These are phyloP conservation scores for Pogostemon cablin DNA, from an alignment of 257 asterid species.

Conservation along the genomic window DNA sequence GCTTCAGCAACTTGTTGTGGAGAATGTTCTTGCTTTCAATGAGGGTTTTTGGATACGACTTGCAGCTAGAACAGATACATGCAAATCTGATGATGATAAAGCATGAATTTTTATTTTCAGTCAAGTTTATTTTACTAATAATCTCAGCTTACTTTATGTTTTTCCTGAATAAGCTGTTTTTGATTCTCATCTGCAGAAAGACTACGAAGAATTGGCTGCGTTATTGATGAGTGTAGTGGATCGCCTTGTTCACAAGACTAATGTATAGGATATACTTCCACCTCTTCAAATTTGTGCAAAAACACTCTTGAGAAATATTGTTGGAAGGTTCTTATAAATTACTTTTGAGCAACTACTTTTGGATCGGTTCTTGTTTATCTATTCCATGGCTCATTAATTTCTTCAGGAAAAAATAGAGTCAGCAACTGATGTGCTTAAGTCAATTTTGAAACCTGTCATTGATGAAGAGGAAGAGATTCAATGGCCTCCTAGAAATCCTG, in stretches of 20 bases:
- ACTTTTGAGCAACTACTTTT: conserved; percentile 6
- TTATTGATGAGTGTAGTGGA: conserved; percentile 75
- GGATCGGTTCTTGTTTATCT: conserved; percentile 19
- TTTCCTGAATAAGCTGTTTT: conserved; percentile 29
- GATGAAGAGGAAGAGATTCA: conserved; percentile 69
- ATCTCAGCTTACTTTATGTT: conserved; percentile 16
- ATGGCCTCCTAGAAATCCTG: conserved; percentile 92
- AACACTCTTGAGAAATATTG: background rate
- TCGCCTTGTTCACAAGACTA: conserved; percentile 81
- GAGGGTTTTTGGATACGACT: conserved; percentile 93
- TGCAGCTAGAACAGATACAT: conserved; percentile 88
- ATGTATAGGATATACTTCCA: conserved; percentile 45
- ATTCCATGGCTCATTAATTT: conserved; percentile 29
- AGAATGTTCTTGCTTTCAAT: conserved; percentile 90
- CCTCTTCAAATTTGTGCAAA: conserved; percentile 25
- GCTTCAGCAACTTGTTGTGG: conserved; percentile 85
- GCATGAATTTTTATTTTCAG: conserved; percentile 53
- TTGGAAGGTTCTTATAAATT: conserved; percentile 15
- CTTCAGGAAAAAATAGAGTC: conserved; percentile 86
- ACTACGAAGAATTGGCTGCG: conserved; percentile 89
- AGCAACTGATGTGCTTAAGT: conserved; percentile 89
- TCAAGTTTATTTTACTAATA: conserved; percentile 30
- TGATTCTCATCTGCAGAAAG: conserved; percentile 61
- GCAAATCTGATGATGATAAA: conserved; percentile 95
- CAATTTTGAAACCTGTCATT: conserved; percentile 69